phyloP scores from a whole-genome alignment of 768 basidiomycete species.

The Suillus variegatus region DNA sequence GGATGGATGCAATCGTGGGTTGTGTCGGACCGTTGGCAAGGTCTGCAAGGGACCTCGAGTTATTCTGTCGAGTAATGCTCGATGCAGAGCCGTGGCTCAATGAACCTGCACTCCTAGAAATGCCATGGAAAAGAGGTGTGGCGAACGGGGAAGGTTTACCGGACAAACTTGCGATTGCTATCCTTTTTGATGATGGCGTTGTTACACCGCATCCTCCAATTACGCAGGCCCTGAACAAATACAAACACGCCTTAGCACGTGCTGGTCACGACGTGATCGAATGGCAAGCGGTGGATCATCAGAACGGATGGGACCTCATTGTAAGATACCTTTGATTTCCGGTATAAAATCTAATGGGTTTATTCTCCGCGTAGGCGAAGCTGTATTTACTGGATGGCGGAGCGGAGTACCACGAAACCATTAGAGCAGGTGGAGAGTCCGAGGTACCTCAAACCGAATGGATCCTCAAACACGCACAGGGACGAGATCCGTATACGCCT shows the following conservation, averaged over 20 bases:
- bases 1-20: conserved; percentile 55
- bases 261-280: conserved; percentile 55
- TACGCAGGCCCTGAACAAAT: conserved; percentile 38
- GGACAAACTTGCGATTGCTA: conserved; percentile 42
- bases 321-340: conserved; percentile 31
- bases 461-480: conserved; percentile 42
- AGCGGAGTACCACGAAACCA: conserved; percentile 42
- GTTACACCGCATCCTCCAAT: conserved; percentile 54
- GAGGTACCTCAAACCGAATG: conserved; percentile 45
- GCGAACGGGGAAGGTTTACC: conserved; percentile 41
- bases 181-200: conserved; percentile 53
- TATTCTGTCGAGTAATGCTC: conserved; percentile 51
- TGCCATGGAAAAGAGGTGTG: conserved; percentile 48
- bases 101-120: conserved; percentile 48
- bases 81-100: conserved; percentile 46
- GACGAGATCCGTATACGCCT: conserved; percentile 39
- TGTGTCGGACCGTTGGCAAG: conserved; percentile 49
- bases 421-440: conserved; percentile 35
- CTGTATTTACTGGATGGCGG: conserved; percentile 55
- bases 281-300: conserved; percentile 48
- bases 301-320: conserved; percentile 47
- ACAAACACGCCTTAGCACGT: conserved; percentile 39
- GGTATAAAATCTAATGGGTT: conserved; percentile 9
- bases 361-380: conserved; percentile 31
- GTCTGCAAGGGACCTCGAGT: conserved; percentile 48